These are phyloP conservation scores for Leptographium lundbergii DNA, from an alignment of 2,329 filamentous ascomycete species.

Conservation along the genomic window DNA sequence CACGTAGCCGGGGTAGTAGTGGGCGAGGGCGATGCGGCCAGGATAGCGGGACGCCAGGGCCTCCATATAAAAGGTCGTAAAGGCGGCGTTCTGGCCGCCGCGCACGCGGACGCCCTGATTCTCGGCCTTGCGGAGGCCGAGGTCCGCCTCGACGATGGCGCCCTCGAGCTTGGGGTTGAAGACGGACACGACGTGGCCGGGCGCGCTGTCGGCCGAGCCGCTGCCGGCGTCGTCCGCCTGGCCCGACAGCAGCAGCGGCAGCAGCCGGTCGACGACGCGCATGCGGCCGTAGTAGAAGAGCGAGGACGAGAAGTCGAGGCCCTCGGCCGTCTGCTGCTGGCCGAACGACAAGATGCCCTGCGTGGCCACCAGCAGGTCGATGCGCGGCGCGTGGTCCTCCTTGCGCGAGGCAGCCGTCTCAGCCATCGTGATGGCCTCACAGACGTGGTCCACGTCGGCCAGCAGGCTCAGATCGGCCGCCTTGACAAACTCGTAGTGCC, in stretches of 20 bases:
- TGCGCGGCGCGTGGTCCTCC: constrained; percentile 10
- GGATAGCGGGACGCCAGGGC: constrained; percentile 2
- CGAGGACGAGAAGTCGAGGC: constrained; percentile 17
- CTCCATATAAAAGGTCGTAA: constrained; percentile 2
- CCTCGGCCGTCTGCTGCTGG: constrained; percentile 18
- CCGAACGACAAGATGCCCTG: constrained; percentile 13
- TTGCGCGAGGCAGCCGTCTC: constrained; percentile 13
- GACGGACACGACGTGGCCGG: constrained; percentile 16
- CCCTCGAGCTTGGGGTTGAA: constrained; percentile 14
- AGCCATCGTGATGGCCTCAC: constrained; percentile 14
- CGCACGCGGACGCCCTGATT: neutral
- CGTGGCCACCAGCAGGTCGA: constrained; percentile 21
- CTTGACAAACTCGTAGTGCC: constrained; percentile 21
- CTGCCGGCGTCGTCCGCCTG: neutral
- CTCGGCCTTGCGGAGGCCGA: constrained; percentile 1
- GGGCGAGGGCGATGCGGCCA: neutral
- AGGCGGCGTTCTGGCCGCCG: neutral
- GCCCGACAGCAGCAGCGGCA: constrained; percentile 16
- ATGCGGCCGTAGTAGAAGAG: constrained; percentile 21
- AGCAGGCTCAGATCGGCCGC: constrained; percentile 19
- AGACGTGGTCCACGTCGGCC: constrained; percentile 21
- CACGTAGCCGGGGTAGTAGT: constrained; percentile 9
- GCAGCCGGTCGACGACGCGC: constrained; percentile 18
- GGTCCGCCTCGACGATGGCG: neutral
- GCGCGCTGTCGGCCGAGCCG: neutral